Base-by-base conservation (phyloP, 2,329 filamentous ascomycete species). In the Akanthomyces uredinophilus region DNA sequence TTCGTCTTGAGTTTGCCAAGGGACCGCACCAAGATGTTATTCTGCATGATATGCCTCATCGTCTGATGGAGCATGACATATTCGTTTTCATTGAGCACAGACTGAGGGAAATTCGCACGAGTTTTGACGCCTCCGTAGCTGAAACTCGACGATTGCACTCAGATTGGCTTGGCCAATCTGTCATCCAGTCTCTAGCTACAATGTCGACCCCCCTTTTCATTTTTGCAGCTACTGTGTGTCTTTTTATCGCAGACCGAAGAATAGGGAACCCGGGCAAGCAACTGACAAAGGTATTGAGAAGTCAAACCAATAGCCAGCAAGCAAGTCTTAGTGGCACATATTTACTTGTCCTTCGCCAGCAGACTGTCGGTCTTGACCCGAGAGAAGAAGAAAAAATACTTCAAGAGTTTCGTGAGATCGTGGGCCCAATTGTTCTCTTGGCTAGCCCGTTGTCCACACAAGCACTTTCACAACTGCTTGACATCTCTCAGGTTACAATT, bases 41-140 rank as follows among this genome's bases (percentile, higher is more conserved):
- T 2, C 72, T 81, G 3, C 75, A 80, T 22, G 65, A 78, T 8
- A 70, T 78, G 22, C 62, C 69, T 0, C 14, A 65, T 16, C 24
- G 56, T 0, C 56, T 71, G 1, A 68, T 80, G 4, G 61, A 73
- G 55, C 67, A 70, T 0, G 79, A 81, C 44, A 74, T 81, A 16
- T 37, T 37, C 0, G 20, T 66, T 7, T 79, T 71, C 63, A 53
- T 79, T 1, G n/a, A 61, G 3, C 24, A 71, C 18, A 64, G 73
- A 43, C 66, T 79, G 7, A 49, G 39, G 1, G 56, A 56, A 4
- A 75, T 79, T 8, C 64, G 68, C 16, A 18, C 65, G 0, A 50
- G 69, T 0, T 70, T 69, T 20, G 72, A 72, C 37, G 1, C 5
- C 1, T 18, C n/a, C 0, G 62, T 59, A 14, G 7, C 20, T 3